These are phyloP conservation scores for Saccharomycopsis amapae DNA, from an alignment of 805 yeast species.

Conservation along the genomic window DNA sequence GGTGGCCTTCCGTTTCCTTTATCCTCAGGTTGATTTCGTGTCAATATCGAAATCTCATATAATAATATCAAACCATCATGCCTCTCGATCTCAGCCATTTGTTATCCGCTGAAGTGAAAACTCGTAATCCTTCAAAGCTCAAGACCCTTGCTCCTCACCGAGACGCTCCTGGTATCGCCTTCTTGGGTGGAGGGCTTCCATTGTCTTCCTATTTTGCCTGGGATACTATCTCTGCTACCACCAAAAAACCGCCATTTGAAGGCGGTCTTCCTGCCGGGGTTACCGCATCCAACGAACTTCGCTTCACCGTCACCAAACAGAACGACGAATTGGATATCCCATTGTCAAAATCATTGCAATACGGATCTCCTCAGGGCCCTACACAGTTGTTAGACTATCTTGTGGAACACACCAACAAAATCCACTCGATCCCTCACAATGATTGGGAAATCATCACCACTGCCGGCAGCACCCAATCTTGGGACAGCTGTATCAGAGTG, in stretches of 20 bases:
- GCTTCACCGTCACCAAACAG: conserved; percentile 10
- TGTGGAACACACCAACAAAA: conserved; percentile 43
- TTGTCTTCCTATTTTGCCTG: conserved; percentile 71
- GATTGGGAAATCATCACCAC: conserved; percentile 55
- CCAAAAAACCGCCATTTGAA: conserved; percentile 55
- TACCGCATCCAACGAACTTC: conserved; percentile 6
- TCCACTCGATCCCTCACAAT: conserved; percentile 42
- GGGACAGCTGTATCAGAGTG: conserved; percentile 59
- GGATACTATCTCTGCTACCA: conserved; percentile 49
- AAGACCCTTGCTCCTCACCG: conserved; percentile 1
- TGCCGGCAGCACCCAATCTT: conserved; percentile 62
- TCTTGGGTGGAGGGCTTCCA: conserved; percentile 82
- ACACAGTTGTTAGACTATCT: conserved; percentile 49
- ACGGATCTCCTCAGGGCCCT: conserved; percentile 67
- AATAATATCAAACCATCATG: background rate
- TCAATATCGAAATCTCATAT: too few relatives aligned
- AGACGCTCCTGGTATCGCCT: conserved; percentile 50
- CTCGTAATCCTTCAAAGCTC: conserved; percentile 2
- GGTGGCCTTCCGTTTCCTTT: too few relatives aligned
- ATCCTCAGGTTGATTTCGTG: too few relatives aligned
- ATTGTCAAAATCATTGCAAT: conserved; percentile 65
- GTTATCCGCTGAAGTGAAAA: conserved; percentile 9
- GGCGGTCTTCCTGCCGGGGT: conserved; percentile 45
- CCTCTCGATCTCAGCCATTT: conserved; percentile 3
- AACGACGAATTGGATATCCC: conserved; percentile 55